phyloP scores from a whole-genome alignment of 805 yeast genomes.

The Candida saitoana region DNA sequence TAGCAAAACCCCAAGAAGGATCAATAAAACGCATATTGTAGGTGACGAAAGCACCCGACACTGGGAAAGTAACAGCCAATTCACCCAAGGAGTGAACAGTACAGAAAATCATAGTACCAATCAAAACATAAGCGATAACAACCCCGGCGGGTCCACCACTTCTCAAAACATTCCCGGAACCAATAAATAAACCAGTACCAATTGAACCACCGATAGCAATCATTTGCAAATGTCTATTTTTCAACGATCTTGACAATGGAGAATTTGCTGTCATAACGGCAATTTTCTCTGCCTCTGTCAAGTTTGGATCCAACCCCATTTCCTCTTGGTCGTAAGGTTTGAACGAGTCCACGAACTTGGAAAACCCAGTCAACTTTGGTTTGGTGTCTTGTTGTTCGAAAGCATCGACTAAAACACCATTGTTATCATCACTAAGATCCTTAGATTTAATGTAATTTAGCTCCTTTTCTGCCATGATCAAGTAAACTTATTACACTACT shows the following conservation, averaged over 20 bases:
- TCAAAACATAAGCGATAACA: conserved; percentile 50
- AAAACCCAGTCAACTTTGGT: conserved; percentile 18
- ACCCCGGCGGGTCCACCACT: conserved; percentile 72
- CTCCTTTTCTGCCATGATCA: conserved; percentile 42
- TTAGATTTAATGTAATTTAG: conserved; percentile 36
- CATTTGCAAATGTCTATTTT: conserved; percentile 70
- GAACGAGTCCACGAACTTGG: conserved; percentile 24
- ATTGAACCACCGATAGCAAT: conserved; percentile 81
- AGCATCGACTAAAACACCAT: conserved; percentile 11
- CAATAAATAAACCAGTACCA: conserved; percentile 79
- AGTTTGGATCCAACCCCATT: conserved; percentile 35
- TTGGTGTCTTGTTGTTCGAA: conserved; percentile 13
- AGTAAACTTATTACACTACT: too few species aligned
- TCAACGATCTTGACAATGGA: conserved; percentile 48
- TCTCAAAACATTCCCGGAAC: conserved; percentile 60
- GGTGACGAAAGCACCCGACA: conserved; percentile 62
- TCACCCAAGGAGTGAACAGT: conserved; percentile 61
- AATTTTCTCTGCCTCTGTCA: conserved; percentile 21
- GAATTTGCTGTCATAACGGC: conserved; percentile 42
- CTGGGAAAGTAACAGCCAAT: conserved; percentile 57
- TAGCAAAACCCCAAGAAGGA: conserved; percentile 60
- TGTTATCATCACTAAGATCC: conserved; percentile 34
- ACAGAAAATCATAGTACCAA: conserved; percentile 52
- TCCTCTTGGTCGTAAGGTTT: conserved; percentile 30
- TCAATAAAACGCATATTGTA: conserved; percentile 57